phyloP scores from a whole-genome alignment of 2,329 filamentous ascomycete genomes.

The Westerdykella ornata region DNA sequence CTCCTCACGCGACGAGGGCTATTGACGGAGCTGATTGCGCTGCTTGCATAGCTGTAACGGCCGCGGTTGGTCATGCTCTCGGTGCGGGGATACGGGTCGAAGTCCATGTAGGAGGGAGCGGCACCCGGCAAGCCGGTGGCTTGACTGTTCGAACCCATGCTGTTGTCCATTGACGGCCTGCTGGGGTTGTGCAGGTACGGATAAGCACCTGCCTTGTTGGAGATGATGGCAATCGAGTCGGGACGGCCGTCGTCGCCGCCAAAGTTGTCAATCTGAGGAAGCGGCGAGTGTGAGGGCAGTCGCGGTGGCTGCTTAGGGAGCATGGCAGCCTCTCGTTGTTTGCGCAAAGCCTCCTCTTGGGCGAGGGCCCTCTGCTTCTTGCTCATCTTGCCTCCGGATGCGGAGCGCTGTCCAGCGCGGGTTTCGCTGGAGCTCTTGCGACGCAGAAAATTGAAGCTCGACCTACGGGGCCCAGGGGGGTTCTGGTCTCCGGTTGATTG shows the following conservation, averaged over 20 bases:
- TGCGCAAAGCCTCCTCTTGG: slow-evolving; percentile 49
- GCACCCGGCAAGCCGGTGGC: slow-evolving; percentile 49
- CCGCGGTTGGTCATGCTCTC: slow-evolving; percentile 97
- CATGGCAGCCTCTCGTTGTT: slow-evolving; percentile 50
- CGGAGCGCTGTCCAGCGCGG: slow-evolving; percentile 20
- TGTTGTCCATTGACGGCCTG: slow-evolving; percentile 33
- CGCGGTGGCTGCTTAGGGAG: slow-evolving; percentile 56
- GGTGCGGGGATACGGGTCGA: slow-evolving; percentile 72
- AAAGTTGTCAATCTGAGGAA: slow-evolving; percentile 51
- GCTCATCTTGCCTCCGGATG: slow-evolving; percentile 41
- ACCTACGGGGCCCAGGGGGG: slow-evolving; percentile 12
- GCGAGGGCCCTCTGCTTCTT: slow-evolving; percentile 51
- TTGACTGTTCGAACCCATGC: slow-evolving; percentile 29
- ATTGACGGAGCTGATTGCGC: slow-evolving; percentile 83
- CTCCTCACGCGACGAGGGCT: slow-evolving; percentile 85
- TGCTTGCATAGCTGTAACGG: slow-evolving; percentile 93
- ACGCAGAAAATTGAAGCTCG: slow-evolving; percentile 36
- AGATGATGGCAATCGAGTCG: slow-evolving; percentile 56
- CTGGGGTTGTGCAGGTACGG: slow-evolving; percentile 29
- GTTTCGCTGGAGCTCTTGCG: slow-evolving; percentile 30
- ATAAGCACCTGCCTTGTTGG: slow-evolving; percentile 47
- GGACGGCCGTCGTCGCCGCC: slow-evolving; percentile 57
- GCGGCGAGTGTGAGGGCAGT: slow-evolving; percentile 45
- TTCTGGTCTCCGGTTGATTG: slow-evolving; percentile 18
- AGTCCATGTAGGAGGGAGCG: slow-evolving; percentile 45